Conservation (phyloP, 164 flowering plant genomes). For the Chimonanthus praecox region DNA sequence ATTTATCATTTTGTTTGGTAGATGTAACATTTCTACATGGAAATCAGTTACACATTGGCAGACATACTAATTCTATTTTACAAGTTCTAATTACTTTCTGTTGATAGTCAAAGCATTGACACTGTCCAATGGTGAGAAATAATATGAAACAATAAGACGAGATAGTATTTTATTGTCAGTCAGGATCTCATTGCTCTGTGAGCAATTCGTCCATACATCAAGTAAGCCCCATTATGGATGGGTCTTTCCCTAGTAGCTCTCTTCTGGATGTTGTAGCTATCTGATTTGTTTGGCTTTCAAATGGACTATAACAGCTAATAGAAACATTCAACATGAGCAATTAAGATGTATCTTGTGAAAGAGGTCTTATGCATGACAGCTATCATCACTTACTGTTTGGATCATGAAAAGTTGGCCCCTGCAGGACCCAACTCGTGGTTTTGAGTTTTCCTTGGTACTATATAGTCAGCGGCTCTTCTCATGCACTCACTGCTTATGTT, state of each 20-base stretch:
- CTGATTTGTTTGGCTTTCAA: not conserved
- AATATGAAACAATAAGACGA: not conserved
- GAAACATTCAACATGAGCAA: not conserved
- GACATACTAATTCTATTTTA: not conserved
- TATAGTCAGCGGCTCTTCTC: not conserved
- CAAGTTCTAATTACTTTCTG: not conserved
- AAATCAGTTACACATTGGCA: too few species aligned
- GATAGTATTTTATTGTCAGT: not conserved
- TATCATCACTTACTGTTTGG: not conserved
- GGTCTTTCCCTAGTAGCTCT: not conserved
- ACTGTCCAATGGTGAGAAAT: not conserved
- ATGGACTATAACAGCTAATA: not conserved
- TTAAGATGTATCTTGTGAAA: not conserved
- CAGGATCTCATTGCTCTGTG: not conserved
- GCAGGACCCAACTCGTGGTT: not conserved
- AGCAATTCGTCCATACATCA: not conserved
- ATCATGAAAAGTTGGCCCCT: not conserved
- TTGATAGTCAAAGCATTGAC: not conserved
- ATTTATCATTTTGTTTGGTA: not conserved
- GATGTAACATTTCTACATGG: not conserved
- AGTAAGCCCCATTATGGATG: not conserved
- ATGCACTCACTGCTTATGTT: not conserved
- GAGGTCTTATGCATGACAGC: not conserved
- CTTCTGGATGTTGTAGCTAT: not conserved
- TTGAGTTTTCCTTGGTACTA: not conserved